These are phyloP conservation scores for Kondoa malvinella DNA, from an alignment of 768 basidiomycete genomes.

Conservation along the genomic window DNA sequence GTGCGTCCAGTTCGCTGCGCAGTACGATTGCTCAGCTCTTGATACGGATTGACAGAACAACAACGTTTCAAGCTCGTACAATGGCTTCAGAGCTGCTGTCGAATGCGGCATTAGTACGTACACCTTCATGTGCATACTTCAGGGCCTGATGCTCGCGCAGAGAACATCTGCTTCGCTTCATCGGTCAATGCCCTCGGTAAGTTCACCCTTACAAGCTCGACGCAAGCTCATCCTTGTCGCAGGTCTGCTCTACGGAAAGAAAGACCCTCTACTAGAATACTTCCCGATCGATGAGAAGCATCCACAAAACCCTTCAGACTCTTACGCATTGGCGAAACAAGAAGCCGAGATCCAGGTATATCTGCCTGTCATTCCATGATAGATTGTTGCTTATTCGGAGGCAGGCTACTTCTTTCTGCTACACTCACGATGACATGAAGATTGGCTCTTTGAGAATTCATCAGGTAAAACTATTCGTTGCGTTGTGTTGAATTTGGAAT, in stretches of 20 bases:
- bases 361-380: too few relatives aligned
- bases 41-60: too few relatives aligned
- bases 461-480: too few relatives aligned
- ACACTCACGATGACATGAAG: background rate
- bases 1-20: too few relatives aligned
- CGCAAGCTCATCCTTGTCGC: too few relatives aligned
- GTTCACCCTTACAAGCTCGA: background rate
- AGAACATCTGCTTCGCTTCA: background rate
- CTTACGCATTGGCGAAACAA: background rate
- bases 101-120: background rate
- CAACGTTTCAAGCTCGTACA: background rate
- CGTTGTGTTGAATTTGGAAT: too few relatives aligned
- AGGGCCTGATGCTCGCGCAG: too few relatives aligned
- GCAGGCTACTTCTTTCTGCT: background rate
- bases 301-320: background rate
- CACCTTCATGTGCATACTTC: too few relatives aligned
- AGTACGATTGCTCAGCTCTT: too few relatives aligned
- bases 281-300: background rate
- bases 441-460: background rate
- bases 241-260: background rate
- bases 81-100: background rate
- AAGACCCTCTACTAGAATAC: background rate
- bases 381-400: too few relatives aligned
- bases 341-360: background rate
- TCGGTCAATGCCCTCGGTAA: background rate